Conservation (phyloP, 345 rosid species). For the Citrus glauca region DNA sequence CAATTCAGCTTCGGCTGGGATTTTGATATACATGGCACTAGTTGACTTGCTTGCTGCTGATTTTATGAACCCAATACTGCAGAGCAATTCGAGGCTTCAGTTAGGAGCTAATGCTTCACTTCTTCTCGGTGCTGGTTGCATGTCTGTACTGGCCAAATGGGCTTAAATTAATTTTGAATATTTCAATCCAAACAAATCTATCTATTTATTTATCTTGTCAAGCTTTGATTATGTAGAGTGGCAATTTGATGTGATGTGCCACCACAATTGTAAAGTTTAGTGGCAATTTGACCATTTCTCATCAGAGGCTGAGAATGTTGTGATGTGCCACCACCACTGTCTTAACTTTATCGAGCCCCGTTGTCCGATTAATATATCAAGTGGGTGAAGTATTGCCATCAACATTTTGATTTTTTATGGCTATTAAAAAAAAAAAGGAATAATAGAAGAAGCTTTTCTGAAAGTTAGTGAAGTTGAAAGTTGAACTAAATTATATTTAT, state of each 20-base stretch:
- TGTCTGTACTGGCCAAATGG: constrained; percentile 72
- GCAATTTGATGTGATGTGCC: neutral
- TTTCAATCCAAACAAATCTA: neutral
- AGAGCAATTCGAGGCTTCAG: constrained; percentile 46
- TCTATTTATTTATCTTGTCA: too few species aligned
- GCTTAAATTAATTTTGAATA: constrained; percentile 22
- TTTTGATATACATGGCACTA: constrained; percentile 73
- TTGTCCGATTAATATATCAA: neutral
- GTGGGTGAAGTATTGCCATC: neutral
- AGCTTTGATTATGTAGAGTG: neutral
- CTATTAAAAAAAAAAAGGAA: too few species aligned
- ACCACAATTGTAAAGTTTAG: neutral
- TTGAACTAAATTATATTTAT: too few species aligned
- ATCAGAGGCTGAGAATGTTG: too few species aligned
- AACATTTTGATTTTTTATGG: too few species aligned
- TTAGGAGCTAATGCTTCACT: constrained; percentile 53
- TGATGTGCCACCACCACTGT: too few species aligned
- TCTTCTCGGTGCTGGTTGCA: constrained; percentile 54
- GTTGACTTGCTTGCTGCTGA: constrained; percentile 81
- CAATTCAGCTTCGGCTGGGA: constrained; percentile 66
- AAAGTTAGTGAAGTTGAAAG: too few species aligned
- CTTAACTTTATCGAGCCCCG: neutral
- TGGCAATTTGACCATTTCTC: neutral
- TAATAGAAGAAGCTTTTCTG: too few species aligned
- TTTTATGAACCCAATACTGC: constrained; percentile 58